Conservation (phyloP, 2,329 filamentous ascomycete species). For the Penicillium sp. region DNA sequence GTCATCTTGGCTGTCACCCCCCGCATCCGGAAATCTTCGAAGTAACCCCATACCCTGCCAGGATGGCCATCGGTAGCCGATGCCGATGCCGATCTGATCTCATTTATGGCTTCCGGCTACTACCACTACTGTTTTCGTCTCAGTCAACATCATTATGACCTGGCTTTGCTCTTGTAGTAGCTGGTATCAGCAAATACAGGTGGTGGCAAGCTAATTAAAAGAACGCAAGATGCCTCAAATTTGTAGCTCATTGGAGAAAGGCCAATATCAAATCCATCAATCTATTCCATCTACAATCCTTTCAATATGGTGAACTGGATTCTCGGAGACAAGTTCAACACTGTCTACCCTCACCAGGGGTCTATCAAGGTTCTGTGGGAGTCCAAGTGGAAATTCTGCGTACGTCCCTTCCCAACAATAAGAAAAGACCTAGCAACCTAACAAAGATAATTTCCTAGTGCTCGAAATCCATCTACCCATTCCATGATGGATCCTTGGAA, state of each 20-base stretch:
- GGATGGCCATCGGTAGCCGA: not conserved
- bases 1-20: not conserved
- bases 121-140: constrained; percentile 2
- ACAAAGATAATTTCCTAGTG: constrained; percentile 37
- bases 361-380: constrained; percentile 68
- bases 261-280: not conserved
- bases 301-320: constrained; percentile 33
- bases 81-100: not conserved
- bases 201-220: not conserved
- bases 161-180: not conserved
- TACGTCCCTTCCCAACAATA: constrained; percentile 36
- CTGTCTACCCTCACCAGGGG: constrained; percentile 56
- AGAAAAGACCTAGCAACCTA: constrained; percentile 17
- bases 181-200: not conserved
- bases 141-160: not conserved
- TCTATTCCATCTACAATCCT: not conserved
- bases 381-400: constrained; percentile 71
- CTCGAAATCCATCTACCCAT: constrained; percentile 66
- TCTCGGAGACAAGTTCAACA: constrained; percentile 50
- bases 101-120: not conserved
- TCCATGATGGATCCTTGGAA: constrained; percentile 67
- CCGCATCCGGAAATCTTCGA: constrained; percentile 5
- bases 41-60: not conserved
- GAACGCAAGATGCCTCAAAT: not conserved
- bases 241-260: not conserved